Base-by-base conservation (phyloP, 2,329 filamentous ascomycete species). In the Bimuria novae-zelandiae region DNA sequence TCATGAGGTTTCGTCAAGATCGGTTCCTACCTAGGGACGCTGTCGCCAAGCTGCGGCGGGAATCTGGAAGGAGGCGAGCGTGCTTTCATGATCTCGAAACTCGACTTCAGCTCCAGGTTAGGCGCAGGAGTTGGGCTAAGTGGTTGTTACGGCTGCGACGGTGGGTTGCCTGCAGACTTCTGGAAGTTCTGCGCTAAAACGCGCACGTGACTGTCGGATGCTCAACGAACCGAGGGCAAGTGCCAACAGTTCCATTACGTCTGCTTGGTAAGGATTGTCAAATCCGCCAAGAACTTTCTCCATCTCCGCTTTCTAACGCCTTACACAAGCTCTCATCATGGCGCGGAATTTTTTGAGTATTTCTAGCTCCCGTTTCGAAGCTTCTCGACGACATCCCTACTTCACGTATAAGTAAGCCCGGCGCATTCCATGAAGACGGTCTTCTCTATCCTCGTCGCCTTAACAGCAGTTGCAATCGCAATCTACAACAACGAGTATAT, bases 381-480 rank as follows among this genome's bases (percentile, higher is more conserved):
- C 54, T 72, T 71, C 70, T 72, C 65, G 64, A 62, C 54, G 23
- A n/a, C 42, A 32, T 37, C 43, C 41, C 36, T 8, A 36, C 37
- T 33, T 37, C 43, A 54, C 55, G 59, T 73, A 75, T 73, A 76
- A 75, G 67, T 58, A 63, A 58, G 54, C 42, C 36, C 61, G 45
- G 36, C 49, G 49, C 37, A 50, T 56, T 64, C 68, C 52, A 77
- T 77, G 75, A 72, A 68, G 60, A 67, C 68, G 25, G 53, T 76
- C 51, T 58, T 73, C 51, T 75, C 76, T 58, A 73, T 75, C 63
- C 64, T 79, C 54, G 66, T 77, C 57, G 73, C 70, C 67, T 67
- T 77, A 61, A 58, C 73, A 63, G 75, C 76, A 62, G 69, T 77
- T 44, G 67, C 63, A 57, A 68, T 77, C 52, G 70, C 64, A 49